Conservation (phyloP, 2,329 filamentous ascomycete species). For the Mycocentrospora acerina region DNA sequence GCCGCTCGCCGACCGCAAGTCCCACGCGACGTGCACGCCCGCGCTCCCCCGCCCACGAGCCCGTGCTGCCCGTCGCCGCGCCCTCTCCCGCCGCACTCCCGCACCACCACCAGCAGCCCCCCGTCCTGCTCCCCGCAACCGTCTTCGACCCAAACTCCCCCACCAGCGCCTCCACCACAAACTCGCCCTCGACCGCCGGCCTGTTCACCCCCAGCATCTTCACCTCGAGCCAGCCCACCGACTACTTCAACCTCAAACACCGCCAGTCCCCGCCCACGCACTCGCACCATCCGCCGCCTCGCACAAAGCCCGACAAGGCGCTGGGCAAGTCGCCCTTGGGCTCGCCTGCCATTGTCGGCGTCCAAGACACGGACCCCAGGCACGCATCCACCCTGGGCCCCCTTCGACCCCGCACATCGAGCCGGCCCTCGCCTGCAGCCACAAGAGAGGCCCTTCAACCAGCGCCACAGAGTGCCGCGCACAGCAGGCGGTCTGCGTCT, state of each 20-base stretch:
- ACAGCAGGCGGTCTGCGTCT: no score
- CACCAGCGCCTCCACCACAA: conserved; percentile 27
- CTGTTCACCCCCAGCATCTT: conserved; percentile 37
- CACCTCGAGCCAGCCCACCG: conserved; percentile 24
- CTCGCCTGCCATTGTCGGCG: conserved; percentile 36
- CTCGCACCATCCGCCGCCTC: conserved; percentile 27
- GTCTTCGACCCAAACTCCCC: conserved; percentile 43
- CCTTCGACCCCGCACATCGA: conserved; percentile 22
- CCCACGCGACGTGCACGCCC: conserved; percentile 35
- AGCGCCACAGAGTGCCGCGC: conserved; percentile 10
- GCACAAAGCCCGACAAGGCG: conserved; percentile 30
- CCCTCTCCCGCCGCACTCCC: conserved; percentile 25
- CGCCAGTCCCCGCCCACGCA: conserved; percentile 6
- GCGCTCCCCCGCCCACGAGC: conserved; percentile 35
- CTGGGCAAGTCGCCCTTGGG: conserved; percentile 36
- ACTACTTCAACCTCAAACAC: conserved; percentile 44
- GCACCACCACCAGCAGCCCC: no score
- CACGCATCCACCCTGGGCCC: conserved; percentile 22
- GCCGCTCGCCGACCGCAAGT: conserved; percentile 41
- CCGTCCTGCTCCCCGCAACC: conserved; percentile 34
- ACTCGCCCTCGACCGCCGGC: conserved; percentile 38
- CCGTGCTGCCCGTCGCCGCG: conserved; percentile 31
- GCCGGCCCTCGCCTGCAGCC: conserved; percentile 20
- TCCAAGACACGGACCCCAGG: conserved; percentile 34
- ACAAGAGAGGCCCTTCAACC: conserved; percentile 25